phyloP scores from a whole-genome alignment of 148 eudicot species.

The Silene conica region DNA sequence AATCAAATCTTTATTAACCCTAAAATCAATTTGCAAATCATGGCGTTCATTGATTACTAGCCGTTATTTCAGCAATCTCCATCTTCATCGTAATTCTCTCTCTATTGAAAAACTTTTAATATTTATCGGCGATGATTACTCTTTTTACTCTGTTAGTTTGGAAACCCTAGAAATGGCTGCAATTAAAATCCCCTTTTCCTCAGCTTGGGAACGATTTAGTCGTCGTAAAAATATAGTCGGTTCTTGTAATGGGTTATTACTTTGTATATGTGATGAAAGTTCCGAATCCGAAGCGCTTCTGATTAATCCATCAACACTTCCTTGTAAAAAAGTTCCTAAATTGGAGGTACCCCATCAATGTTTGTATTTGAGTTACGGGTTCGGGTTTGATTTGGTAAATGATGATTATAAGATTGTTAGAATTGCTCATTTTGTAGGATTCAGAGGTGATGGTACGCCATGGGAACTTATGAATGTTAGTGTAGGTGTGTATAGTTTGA shows the following conservation, averaged over 20 bases:
- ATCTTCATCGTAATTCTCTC: background rate
- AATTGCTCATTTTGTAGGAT: constrained; percentile 3
- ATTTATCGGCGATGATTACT: constrained; percentile 4
- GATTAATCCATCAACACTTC: constrained; percentile 9
- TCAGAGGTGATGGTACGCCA: background rate
- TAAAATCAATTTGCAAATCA: constrained; percentile 11
- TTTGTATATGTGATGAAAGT: constrained; percentile 10
- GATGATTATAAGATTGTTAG: constrained; percentile 3
- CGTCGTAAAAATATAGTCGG: constrained; percentile 1
- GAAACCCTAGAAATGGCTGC: constrained; percentile 2
- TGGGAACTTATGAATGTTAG: background rate
- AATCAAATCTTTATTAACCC: background rate
- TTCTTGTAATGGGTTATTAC: constrained; percentile 5
- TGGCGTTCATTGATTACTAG: constrained; percentile 1
- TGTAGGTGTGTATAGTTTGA: constrained; percentile 8
- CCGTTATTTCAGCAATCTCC: constrained; percentile 2
- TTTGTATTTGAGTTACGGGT: constrained; percentile 12
- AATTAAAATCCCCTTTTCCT: background rate
- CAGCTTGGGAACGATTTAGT: constrained; percentile 8
- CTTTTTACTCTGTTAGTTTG: constrained; percentile 7
- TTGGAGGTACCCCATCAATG: background rate
- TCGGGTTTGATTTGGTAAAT: background rate
- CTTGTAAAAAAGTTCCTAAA: constrained; percentile 8
- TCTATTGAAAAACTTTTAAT: background rate
- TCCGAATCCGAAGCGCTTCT: background rate